phyloP scores from a whole-genome alignment of 495 filamentous ascomycete genomes.

The Daldinia childiae region DNA sequence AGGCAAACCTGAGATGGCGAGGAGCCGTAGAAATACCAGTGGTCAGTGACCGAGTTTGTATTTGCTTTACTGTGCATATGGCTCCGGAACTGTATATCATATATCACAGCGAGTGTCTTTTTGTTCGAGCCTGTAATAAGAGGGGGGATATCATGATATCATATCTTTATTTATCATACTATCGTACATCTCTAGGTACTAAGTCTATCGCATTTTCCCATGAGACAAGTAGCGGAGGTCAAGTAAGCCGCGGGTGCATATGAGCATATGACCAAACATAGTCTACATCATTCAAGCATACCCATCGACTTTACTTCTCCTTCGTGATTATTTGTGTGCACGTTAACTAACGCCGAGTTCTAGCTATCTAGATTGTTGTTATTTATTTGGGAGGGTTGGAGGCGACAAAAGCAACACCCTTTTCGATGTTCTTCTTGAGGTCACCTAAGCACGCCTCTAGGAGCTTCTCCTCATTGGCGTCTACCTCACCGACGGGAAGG shows the following conservation, averaged over 20 bases:
- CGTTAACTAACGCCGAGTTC: conserved; percentile 18
- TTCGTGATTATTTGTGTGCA: conserved; percentile 22
- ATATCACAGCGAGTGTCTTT: not conserved
- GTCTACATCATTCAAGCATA: conserved; percentile 8
- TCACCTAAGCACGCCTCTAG: conserved; percentile 83
- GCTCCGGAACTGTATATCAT: not conserved
- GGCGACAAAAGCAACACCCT: conserved; percentile 63
- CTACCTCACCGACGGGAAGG: conserved; percentile 80
- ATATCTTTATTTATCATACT: conserved; percentile 34
- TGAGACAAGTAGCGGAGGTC: conserved; percentile 19
- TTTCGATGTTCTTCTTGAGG: conserved; percentile 81
- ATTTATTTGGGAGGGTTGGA: conserved; percentile 64
- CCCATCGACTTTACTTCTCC: not conserved
- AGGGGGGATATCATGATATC: conserved; percentile 11
- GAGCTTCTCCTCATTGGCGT: conserved; percentile 86
- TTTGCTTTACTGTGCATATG: not conserved
- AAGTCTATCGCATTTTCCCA: conserved; percentile 24
- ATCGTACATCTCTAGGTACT: conserved; percentile 42
- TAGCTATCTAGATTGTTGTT: conserved; percentile 9
- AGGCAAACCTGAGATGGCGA: conserved; percentile 69
- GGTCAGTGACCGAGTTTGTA: conserved; percentile 35
- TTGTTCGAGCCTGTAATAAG: not conserved
- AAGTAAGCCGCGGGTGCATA: not conserved
- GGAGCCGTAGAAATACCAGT: conserved; percentile 74
- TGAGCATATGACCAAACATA: conserved; percentile 9